Evolutionary conservation across 352 stramenopile genomes (phyloP), one percentile per base, ranked within the genome.

Genomic region (Phytophthora idaei): DNA sequence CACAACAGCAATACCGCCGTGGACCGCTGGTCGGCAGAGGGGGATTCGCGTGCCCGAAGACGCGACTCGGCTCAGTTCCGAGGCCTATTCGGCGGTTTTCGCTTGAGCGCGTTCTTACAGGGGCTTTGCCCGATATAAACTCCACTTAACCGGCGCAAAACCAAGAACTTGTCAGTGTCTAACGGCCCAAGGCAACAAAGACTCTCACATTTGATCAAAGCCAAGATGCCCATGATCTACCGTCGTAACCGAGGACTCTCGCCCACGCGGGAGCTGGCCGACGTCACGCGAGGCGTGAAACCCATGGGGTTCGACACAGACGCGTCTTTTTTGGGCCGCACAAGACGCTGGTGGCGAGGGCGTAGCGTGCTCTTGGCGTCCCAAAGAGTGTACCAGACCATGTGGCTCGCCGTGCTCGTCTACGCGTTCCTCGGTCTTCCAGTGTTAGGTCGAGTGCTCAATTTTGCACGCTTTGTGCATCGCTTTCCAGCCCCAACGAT

Each of bases 381-480:
- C n/a, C 76, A 83, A 41, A 58, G 72, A 57, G 64, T 89, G 47
- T 75, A 73, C 52, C 80, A 87, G 64, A 91, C 77, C 44, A 65
- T 91, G 65, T 91, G 80, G 83, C 77, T 88, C 34, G 80, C 78
- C 3, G 70, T 81, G 50, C 73, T 92, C 7, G 77, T 92, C 8
- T 92, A 90, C 67, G 71, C 79, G 36, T 92, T 90, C 59, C 73
- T 87, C 5, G 81, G 83, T 1, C 68, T 92, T 9, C 83, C 83
- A 1, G 77, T 87, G 37, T 60, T 92, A 21, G 83, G 79, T 11
- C 83, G 83, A 14, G 67, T 92, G 10, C 63, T 92, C 11, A 89
- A 89, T 29, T 84, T 89, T 45, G 69, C 74, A 15, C 77, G 83
- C 0, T 90, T 85, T 49, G 74, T 80, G 34, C 81, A 89, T 53